A percentile compares a stretch with the other conserved stretches of the same genome.
These are phyloP conservation scores for Blumeriella jaapii DNA, from an alignment of 2,329 filamentous ascomycete genomes.

Conservation along the genomic window DNA sequence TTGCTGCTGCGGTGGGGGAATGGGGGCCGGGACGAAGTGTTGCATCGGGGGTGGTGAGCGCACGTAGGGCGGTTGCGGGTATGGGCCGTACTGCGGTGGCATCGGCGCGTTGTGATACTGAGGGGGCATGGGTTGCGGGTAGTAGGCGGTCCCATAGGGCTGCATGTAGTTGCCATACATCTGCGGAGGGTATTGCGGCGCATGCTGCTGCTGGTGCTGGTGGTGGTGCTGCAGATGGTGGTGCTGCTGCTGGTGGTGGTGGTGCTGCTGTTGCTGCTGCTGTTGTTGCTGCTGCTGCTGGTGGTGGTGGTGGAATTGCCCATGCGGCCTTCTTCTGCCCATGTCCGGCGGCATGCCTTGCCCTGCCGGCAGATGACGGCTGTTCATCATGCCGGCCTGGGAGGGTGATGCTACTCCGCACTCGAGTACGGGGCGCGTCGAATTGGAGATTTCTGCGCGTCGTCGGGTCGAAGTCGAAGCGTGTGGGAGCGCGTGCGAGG, in stretches of 20 bases:
- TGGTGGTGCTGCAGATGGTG: slow-evolving; percentile 22
- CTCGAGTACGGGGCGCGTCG: slow-evolving; percentile 20
- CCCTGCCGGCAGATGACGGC: slow-evolving; percentile 67
- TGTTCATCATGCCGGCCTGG: slow-evolving; percentile 68
- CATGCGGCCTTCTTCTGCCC: slow-evolving; percentile 26
- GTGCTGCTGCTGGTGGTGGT: slow-evolving; percentile 16
- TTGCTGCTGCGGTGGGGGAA: slow-evolving; percentile 20
- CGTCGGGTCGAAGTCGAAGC: too few relatives aligned
- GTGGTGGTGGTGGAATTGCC: slow-evolving; percentile 19
- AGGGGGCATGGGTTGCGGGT: slow-evolving; percentile 45
- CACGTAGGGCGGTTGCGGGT: slow-evolving; percentile 30
- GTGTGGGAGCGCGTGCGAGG: too few relatives aligned
- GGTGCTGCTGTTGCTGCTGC: slow-evolving; percentile 6
- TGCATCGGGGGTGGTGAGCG: slow-evolving; percentile 40
- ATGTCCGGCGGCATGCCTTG: slow-evolving; percentile 36
- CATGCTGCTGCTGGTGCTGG: slow-evolving; percentile 15
- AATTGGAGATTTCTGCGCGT: slow-evolving; percentile 14
- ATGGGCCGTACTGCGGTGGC: slow-evolving; percentile 34
- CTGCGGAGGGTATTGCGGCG: slow-evolving; percentile 31
- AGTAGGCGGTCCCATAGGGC: slow-evolving; percentile 39
- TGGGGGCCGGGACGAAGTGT: slow-evolving; percentile 38
- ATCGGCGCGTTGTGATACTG: slow-evolving; percentile 44
- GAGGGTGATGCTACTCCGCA: slow-evolving; percentile 25
- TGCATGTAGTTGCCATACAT: slow-evolving; percentile 41
- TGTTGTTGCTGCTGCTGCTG: slow-evolving; percentile 31